Conservation (phyloP, 768 basidiomycete genomes). For the Favolaschia claudopus region DNA sequence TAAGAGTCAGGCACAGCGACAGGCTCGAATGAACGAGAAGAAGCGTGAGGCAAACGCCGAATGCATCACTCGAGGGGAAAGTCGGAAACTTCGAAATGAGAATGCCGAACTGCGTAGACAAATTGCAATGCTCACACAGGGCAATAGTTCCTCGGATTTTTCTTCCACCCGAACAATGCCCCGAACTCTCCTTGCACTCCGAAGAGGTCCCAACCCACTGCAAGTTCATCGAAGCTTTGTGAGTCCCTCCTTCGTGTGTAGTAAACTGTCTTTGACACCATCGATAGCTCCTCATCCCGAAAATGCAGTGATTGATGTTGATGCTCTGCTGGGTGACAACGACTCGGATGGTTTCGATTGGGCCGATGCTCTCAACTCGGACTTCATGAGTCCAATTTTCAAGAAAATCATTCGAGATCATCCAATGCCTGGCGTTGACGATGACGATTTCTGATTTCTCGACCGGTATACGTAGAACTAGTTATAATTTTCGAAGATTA, state of each 20-base stretch:
- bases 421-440: background rate
- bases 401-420: too few relatives aligned
- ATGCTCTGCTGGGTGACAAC: background rate
- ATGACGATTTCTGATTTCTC: too few relatives aligned
- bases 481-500: too few relatives aligned
- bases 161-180: too few relatives aligned
- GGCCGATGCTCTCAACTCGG: background rate
- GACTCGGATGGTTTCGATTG: slow-evolving; percentile 9
- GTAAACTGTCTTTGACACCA: too few relatives aligned
- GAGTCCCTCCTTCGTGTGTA: too few relatives aligned
- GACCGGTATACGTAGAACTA: too few relatives aligned
- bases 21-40: background rate
- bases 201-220: too few relatives aligned
- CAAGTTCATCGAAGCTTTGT: too few relatives aligned
- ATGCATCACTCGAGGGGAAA: background rate
- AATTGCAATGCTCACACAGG: background rate
- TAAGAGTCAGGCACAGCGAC: background rate
- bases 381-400: background rate
- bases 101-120: background rate
- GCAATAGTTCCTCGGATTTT: too few relatives aligned
- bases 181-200: too few relatives aligned
- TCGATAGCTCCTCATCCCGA: background rate
- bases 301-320: background rate
- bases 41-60: background rate
- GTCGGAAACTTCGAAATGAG: too few relatives aligned